These are phyloP conservation scores for Fusarium beomiforme DNA, from an alignment of 2,329 filamentous ascomycete species.

Conservation along the genomic window DNA sequence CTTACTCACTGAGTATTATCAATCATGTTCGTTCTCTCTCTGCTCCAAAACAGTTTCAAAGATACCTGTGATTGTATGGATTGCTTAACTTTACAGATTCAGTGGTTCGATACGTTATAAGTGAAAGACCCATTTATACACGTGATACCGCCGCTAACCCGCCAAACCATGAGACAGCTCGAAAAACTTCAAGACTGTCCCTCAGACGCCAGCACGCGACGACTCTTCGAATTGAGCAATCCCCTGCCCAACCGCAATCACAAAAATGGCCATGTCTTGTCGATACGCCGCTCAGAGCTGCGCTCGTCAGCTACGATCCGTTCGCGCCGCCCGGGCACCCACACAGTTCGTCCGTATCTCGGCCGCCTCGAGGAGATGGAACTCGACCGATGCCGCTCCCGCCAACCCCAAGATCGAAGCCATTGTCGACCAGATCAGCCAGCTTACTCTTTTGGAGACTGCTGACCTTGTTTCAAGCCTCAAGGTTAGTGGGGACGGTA, in stretches of 20 bases:
- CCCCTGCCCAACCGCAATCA: constrained; percentile 39
- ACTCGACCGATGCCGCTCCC: constrained; percentile 78
- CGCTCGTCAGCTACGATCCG: constrained; percentile 68
- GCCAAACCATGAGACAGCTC: constrained; percentile 46
- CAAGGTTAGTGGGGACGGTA: constrained; percentile 72
- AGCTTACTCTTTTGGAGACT: constrained; percentile 97
- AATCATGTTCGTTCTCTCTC: not conserved
- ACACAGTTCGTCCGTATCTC: constrained; percentile 58
- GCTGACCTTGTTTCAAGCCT: constrained; percentile 93
- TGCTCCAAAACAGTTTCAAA: not conserved
- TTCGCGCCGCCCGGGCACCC: constrained; percentile 57
- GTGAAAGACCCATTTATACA: constrained; percentile 23
- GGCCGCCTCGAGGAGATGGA: constrained; percentile 77
- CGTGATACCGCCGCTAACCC: constrained; percentile 38
- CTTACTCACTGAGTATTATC: not conserved
- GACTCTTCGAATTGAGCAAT: constrained; percentile 42
- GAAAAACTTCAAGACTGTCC: constrained; percentile 54
- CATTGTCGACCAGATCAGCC: constrained; percentile 98
- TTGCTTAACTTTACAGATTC: not conserved
- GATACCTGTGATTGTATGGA: not conserved
- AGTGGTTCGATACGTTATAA: constrained; percentile 1
- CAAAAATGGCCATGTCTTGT: constrained; percentile 70
- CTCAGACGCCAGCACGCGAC: constrained; percentile 45
- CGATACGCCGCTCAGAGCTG: constrained; percentile 72
- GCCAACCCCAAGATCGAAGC: constrained; percentile 89